Conservation (phyloP, 441 rosid genomes). For the Monsonia emarginata region DNA sequence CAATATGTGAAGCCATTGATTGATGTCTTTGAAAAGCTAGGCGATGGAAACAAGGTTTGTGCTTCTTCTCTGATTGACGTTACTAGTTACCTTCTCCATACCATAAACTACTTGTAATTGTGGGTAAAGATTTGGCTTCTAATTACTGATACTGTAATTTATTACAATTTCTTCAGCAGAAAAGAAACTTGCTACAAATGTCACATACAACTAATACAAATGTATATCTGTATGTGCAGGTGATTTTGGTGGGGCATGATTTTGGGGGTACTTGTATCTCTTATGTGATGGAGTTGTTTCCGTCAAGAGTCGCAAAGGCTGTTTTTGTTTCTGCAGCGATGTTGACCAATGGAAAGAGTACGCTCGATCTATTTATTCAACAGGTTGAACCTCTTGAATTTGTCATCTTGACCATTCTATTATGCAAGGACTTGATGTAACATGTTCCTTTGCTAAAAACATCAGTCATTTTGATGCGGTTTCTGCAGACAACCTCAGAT, state of each 20-base stretch:
- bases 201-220: neutral
- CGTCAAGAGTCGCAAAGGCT: conserved; percentile 57
- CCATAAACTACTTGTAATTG: conserved; percentile 4
- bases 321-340: conserved; percentile 71
- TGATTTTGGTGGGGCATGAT: conserved; percentile 82
- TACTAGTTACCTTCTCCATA: conserved; percentile 13
- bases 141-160: too few relatives aligned
- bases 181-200: neutral
- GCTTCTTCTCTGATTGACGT: too few relatives aligned
- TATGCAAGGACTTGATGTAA: too few relatives aligned
- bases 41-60: conserved; percentile 61
- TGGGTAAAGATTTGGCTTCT: too few relatives aligned
- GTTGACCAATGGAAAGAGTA: conserved; percentile 60
- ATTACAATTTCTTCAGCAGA: neutral
- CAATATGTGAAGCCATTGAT: conserved; percentile 77
- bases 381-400: conserved; percentile 41
- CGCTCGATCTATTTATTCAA: conserved; percentile 59
- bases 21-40: conserved; percentile 53
- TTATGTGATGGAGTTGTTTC: conserved; percentile 74
- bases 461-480: too few relatives aligned
- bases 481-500: too few relatives aligned
- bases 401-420: too few relatives aligned
- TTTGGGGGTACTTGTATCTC: conserved; percentile 85
- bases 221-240: conserved; percentile 24
- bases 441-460: too few relatives aligned